phyloP scores from a whole-genome alignment of 495 filamentous ascomycete genomes.

The Rusavskia elegans region DNA sequence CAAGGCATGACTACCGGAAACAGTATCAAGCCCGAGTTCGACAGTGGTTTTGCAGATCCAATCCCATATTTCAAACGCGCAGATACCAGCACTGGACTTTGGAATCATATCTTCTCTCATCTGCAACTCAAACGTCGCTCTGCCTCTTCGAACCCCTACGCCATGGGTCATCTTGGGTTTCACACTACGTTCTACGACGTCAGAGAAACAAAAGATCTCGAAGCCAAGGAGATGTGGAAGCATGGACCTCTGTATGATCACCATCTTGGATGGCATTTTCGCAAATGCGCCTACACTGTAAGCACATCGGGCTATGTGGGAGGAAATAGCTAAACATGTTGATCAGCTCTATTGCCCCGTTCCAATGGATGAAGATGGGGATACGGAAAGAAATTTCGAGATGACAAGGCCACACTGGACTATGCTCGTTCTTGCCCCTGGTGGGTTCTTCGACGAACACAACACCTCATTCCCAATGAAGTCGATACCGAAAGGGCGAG shows the following conservation, averaged over 20 bases:
- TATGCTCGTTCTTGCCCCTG: conserved; percentile 12
- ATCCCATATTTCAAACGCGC: conserved; percentile 12
- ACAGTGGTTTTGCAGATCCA: background rate
- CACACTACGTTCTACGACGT: conserved; percentile 15
- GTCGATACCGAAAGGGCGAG: conserved; percentile 7
- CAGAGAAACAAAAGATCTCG: conserved; percentile 6
- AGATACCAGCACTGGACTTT: conserved; percentile 8
- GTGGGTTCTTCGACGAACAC: conserved; percentile 10
- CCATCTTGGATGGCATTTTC: conserved; percentile 14
- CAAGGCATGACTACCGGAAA: conserved; percentile 13
- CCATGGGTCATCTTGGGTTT: conserved; percentile 6
- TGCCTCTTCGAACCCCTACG: conserved; percentile 8
- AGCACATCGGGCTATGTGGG: background rate
- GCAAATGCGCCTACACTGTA: conserved; percentile 15
- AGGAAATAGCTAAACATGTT: background rate
- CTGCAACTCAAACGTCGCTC: conserved; percentile 9
- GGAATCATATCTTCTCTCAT: conserved; percentile 11
- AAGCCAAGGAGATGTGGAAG: conserved; percentile 13
- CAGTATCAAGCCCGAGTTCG: conserved; percentile 2
- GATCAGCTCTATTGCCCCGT: background rate
- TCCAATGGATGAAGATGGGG: background rate
- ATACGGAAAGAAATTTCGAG: background rate
- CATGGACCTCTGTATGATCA: conserved; percentile 15
- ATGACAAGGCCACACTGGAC: conserved; percentile 8
- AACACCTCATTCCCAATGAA: conserved; percentile 12